Evolutionary conservation across 2,329 filamentous ascomycete species (phyloP), one percentile per base, ranked within the genome.

Genomic region (Verticillium zaregamsianum): DNA sequence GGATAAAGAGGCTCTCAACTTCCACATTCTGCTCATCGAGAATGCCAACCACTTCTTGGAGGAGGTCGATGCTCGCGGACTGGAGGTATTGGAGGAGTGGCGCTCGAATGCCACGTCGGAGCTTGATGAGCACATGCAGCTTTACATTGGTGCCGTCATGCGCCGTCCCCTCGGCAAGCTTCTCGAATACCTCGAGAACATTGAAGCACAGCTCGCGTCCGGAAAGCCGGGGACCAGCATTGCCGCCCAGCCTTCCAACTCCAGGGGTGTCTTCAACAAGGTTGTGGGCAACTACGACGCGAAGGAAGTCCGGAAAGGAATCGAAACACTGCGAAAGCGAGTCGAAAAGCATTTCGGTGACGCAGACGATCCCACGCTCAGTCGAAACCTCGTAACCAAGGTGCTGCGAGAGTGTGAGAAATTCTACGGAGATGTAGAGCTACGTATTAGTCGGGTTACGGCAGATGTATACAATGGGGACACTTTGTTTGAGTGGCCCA

Each of bases 21-120:
- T 96, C 77, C 93, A 98, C 75, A 97, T 99, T 69, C 83, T 98
- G 37, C 83, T 98, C 60, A 98, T 99, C 68, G 94, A 99, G 76
- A 99, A 99, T 75, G 97, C 97, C 93, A 96, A 97, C 72, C 93
- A 97, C 76, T 98, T 96, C 77, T 81, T 95, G 12, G 93, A 98
- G 73, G 93, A 97, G 74, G 90, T 96, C 9, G 92, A 96, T 67
- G 82, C 89, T 17, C 84, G 86, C 20, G 83, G 85, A 40, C 86
- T 95, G 65, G 84, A 90, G 8, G 87, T 96, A 1, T 83, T 98
- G 5, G 87, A 91, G 63, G 87, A 91, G 67, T 97, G 93, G 91
- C 90, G 88, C 70, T 86, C 88, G 45, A 89, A 90, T 62, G 95
- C 94, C 1, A 80, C 85, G 35, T 82, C 86, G 55, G 93, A 97